Evolutionary conservation across 176 grass and related monocot genomes (phyloP).

Genomic region (Zizania latifolia): DNA sequence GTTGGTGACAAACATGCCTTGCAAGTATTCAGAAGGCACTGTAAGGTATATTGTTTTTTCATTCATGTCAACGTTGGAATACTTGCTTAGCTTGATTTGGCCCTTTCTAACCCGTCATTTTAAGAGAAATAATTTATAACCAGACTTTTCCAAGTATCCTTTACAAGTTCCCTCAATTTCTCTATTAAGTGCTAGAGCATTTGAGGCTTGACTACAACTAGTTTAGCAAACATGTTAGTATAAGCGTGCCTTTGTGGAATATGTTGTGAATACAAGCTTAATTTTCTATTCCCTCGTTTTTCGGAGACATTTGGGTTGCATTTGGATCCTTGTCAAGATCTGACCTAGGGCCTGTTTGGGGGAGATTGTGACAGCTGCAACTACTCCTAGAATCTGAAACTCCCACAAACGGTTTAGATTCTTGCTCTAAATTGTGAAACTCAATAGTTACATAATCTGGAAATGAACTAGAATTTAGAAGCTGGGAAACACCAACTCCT

Average conservation of each 20-base stretch:
- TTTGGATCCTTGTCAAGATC: too few relatives aligned
- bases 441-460: too few relatives aligned
- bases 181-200: not conserved
- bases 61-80: not conserved
- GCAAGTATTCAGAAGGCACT: constrained; percentile 76
- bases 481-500: too few relatives aligned
- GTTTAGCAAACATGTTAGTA: constrained; percentile 3
- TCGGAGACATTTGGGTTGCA: too few relatives aligned
- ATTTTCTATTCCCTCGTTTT: not conserved
- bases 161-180: not conserved
- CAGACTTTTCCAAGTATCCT: too few relatives aligned
- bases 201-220: not conserved
- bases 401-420: too few relatives aligned
- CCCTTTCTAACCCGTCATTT: constrained; percentile 3
- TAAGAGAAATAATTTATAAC: not conserved
- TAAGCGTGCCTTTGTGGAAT: not conserved
- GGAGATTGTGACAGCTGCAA: too few relatives aligned
- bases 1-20: constrained; percentile 65
- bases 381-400: too few relatives aligned
- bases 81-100: not conserved
- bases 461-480: too few relatives aligned
- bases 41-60: constrained; percentile 54
- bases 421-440: too few relatives aligned
- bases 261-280: not conserved
- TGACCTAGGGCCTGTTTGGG: too few relatives aligned